These are phyloP conservation scores for Liriodendron chinense DNA, from an alignment of 164 flowering plant genomes.

Conservation along the genomic window DNA sequence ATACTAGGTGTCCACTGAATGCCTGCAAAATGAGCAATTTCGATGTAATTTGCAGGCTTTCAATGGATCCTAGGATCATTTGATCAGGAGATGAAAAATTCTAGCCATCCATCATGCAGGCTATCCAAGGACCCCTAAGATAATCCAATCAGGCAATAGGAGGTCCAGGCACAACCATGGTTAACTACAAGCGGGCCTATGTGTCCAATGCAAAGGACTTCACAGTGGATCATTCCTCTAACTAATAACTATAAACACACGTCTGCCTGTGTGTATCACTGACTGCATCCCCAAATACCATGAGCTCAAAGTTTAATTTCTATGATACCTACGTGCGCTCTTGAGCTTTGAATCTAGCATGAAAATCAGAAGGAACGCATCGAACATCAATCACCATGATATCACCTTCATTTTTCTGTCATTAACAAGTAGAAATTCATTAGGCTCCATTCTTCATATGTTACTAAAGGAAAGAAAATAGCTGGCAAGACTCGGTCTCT, in stretches of 20 bases:
- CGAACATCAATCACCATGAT: constrained; percentile 76
- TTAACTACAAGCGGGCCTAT: background rate
- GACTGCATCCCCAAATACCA: background rate
- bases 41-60: no score
- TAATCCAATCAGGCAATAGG: background rate
- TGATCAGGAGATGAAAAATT: no score
- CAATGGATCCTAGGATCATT: no score
- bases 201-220: background rate
- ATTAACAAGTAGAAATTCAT: constrained; percentile 14
- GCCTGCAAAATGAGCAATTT: no score
- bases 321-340: constrained; percentile 88
- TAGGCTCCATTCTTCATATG: no score
- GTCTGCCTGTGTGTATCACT: background rate
- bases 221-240: background rate
- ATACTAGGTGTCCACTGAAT: no score
- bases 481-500: no score
- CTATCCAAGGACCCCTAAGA: background rate
- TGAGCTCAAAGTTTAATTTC: background rate
- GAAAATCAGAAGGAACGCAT: constrained; percentile 72
- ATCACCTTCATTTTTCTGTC: constrained; percentile 81
- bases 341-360: constrained; percentile 83
- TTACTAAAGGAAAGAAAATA: no score
- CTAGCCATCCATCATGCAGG: background rate
- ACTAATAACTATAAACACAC: no score
- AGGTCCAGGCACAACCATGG: background rate